Evolutionary conservation across 805 yeast species (phyloP).

Genomic region (Blastobotrys attinorum): DNA sequence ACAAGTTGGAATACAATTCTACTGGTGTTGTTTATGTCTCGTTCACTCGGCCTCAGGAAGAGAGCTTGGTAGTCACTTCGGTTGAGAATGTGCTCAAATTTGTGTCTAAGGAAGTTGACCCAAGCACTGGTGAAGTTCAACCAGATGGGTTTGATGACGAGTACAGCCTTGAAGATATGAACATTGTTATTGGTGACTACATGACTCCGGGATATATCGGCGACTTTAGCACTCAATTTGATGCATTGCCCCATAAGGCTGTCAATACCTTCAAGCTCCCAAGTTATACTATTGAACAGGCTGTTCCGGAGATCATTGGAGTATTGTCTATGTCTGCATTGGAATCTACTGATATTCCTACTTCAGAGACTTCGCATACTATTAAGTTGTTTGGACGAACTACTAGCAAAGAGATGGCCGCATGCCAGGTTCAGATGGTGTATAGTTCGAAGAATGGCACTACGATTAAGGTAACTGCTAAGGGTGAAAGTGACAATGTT

Average conservation of each 20-base stretch:
- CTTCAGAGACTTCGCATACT: constrained; percentile 49
- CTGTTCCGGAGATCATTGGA: constrained; percentile 45
- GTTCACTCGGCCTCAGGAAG: constrained; percentile 55
- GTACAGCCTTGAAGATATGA: constrained; percentile 79
- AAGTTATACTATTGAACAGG: constrained; percentile 43
- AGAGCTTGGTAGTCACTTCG: constrained; percentile 32
- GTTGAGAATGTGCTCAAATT: constrained; percentile 65
- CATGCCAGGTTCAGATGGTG: constrained; percentile 37
- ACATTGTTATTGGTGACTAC: constrained; percentile 73
- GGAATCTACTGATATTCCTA: constrained; percentile 63
- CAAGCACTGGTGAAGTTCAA: constrained; percentile 57
- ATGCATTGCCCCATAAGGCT: constrained; percentile 52
- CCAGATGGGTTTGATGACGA: constrained; percentile 90
- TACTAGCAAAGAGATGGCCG: constrained; percentile 40
- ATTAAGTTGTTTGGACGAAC: constrained; percentile 81
- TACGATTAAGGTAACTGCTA: constrained; percentile 37
- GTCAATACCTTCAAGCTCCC: constrained; percentile 61
- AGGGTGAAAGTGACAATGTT: constrained; percentile 37
- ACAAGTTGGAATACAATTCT: constrained; percentile 59
- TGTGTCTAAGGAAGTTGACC: constrained; percentile 71
- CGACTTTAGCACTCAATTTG: constrained; percentile 65
- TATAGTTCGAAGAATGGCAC: constrained; percentile 37
- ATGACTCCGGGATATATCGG: constrained; percentile 70
- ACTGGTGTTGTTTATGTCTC: constrained; percentile 75
- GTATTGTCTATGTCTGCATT: constrained; percentile 61